Conservation (phyloP, 345 rosid genomes). For the Heritiera fomes region DNA sequence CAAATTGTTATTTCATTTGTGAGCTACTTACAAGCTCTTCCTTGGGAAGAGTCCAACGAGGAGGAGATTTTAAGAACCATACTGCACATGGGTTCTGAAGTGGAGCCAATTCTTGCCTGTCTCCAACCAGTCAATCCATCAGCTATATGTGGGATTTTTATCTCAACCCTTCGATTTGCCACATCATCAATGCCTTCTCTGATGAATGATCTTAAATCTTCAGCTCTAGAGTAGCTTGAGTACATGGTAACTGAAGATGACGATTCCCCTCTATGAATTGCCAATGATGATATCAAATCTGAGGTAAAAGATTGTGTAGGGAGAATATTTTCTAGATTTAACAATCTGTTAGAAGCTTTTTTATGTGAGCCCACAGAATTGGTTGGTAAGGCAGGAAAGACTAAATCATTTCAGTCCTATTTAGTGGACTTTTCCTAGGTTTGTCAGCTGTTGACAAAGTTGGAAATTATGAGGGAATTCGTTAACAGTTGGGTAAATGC, state of each 20-base stretch:
- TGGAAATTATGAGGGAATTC: constrained; percentile 71
- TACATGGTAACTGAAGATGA: constrained; percentile 85
- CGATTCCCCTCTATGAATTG: constrained; percentile 65
- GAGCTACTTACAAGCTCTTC: constrained; percentile 86
- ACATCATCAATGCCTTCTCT: constrained; percentile 56
- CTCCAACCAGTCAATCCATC: constrained; percentile 68
- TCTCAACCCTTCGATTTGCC: constrained; percentile 63
- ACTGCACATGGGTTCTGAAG: constrained; percentile 59
- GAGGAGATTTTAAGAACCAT: constrained; percentile 72
- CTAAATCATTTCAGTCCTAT: constrained; percentile 42
- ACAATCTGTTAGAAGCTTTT: constrained; percentile 45
- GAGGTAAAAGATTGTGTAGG: constrained; percentile 59
- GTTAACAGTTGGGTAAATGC: constrained; percentile 65
- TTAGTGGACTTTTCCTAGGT: constrained; percentile 67
- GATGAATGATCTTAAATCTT: constrained; percentile 56
- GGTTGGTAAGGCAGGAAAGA: constrained; percentile 27
- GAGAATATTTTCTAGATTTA: constrained; percentile 46
- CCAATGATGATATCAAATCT: constrained; percentile 57
- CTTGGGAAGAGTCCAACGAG: constrained; percentile 95
- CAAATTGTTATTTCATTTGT: constrained; percentile 62
- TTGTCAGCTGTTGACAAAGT: constrained; percentile 62
- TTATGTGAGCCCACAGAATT: constrained; percentile 34
- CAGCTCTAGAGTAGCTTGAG: constrained; percentile 80
- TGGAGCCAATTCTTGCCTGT: constrained; percentile 70
- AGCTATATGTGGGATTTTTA: constrained; percentile 53